Evolutionary conservation across 306 rosid genomes (phyloP), one percentile per base, ranked within the genome.

Genomic region (Trifolium dubium): DNA sequence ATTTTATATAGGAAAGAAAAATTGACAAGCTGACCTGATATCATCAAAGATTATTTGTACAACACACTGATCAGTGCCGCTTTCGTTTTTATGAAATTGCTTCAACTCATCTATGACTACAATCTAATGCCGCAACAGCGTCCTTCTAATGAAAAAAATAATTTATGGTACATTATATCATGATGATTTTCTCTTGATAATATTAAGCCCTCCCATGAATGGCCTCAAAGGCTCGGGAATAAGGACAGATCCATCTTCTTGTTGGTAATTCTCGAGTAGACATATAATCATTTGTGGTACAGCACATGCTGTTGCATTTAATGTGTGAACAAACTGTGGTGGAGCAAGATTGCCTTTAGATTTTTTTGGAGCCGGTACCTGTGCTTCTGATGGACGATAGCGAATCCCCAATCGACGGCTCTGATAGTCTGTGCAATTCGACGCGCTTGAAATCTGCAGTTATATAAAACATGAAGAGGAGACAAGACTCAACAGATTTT

Each of bases 301-400:
- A 3, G 97, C 98, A 84, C 98, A 91, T 10, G 98, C 98, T 12
- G 98, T 93, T 34, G 98, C 98, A 65, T 93, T 93, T 72, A 93
- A 78, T 1, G 98, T 93, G 83, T 93, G 98, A 56, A 89, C 96
- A 82, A 89, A 93, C 60, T 83, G 84, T 6, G 96, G 89, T 6
- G 94, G 90, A 72, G 89, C 82, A 19, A 85, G 85, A 63, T 79
- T 93, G 67, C 89, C 83, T 80, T 87, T 89, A 14, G 88, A 82
- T 77, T 82, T 93, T 80, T 91, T 93, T 14, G 84, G 69, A 63
- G 66, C 79, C 1, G 79, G n/a, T 1, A 18, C 67, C 12, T 79
- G 73, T 35, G 71, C 83, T 69, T 91, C 97, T 34, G 89, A 80
- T 8, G 94, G 93, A 44, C 98, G 92, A 80, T 85, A 90, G 46